These are phyloP conservation scores for Amorphotheca resinae DNA, from an alignment of 495 filamentous ascomycete genomes.

Conservation along the genomic window DNA sequence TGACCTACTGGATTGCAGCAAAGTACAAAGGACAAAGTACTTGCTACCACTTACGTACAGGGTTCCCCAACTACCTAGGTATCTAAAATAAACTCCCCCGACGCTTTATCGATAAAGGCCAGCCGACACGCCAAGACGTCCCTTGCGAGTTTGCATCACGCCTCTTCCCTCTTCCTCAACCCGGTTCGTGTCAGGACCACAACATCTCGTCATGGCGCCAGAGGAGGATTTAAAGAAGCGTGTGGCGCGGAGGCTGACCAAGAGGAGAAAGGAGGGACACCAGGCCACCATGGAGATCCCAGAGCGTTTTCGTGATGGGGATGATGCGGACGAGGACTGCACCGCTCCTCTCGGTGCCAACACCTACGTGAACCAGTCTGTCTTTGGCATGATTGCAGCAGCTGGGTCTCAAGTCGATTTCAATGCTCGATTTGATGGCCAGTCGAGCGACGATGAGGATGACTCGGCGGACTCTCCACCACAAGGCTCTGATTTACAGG, in stretches of 20 bases:
- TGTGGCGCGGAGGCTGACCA: slow-evolving; percentile 41
- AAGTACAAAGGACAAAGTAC: no score
- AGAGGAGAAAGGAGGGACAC: slow-evolving; percentile 40
- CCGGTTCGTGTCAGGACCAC: slow-evolving; percentile 6
- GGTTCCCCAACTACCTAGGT: no score
- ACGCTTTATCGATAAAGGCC: slow-evolving; percentile 1
- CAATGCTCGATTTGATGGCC: slow-evolving; percentile 66
- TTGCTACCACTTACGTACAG: no score
- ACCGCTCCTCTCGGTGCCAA: slow-evolving; percentile 43
- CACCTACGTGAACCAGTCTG: slow-evolving; percentile 73
- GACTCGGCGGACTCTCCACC: slow-evolving; percentile 24
- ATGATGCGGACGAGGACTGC: slow-evolving; percentile 57
- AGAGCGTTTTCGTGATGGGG: slow-evolving; percentile 61
- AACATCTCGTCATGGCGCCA: slow-evolving; percentile 27
- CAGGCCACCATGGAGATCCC: slow-evolving; percentile 62
- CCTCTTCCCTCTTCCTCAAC: neutral
- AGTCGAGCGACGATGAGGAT: slow-evolving; percentile 68
- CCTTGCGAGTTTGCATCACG: no score
- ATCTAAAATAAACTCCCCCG: no score
- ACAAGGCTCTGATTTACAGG: slow-evolving; percentile 14
- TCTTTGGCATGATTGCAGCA: slow-evolving; percentile 90
- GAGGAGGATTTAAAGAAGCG: slow-evolving; percentile 26
- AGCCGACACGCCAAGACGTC: neutral
- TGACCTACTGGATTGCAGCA: no score
- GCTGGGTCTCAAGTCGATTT: slow-evolving; percentile 73